Evolutionary conservation across 1,139 yeast species (phyloP).

Genomic region (Lodderomyces metapsilosis): DNA sequence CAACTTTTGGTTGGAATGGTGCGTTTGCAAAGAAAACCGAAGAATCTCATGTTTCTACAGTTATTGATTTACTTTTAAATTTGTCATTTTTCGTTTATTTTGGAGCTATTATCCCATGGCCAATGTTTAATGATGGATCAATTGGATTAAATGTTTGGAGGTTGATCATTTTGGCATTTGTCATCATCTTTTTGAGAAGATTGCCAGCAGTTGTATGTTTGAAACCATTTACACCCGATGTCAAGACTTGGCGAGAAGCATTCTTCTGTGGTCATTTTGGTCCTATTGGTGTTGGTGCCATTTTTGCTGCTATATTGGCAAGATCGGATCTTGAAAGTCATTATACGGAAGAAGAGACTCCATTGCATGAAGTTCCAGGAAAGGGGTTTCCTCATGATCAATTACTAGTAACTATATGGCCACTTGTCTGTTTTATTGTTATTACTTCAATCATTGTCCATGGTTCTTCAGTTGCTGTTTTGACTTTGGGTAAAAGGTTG

Average conservation of each 20-base stretch:
- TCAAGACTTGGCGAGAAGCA: slow-evolving; percentile 94
- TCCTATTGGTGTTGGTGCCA: slow-evolving; percentile 97
- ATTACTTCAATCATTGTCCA: slow-evolving; percentile 88
- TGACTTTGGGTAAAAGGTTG: slow-evolving; percentile 82
- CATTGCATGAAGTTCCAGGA: slow-evolving; percentile 54
- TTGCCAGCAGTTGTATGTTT: slow-evolving; percentile 81
- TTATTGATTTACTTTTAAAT: slow-evolving; percentile 79
- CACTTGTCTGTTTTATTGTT: slow-evolving; percentile 80
- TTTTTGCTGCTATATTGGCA: slow-evolving; percentile 85
- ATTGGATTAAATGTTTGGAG: slow-evolving; percentile 86
- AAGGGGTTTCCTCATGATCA: slow-evolving; percentile 60
- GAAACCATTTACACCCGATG: slow-evolving; percentile 86
- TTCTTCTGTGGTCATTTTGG: slow-evolving; percentile 96
- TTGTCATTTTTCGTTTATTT: slow-evolving; percentile 89
- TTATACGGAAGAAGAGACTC: slow-evolving; percentile 58
- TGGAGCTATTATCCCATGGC: slow-evolving; percentile 96
- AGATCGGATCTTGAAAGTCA: slow-evolving; percentile 70
- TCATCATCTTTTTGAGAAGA: slow-evolving; percentile 81
- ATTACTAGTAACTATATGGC: slow-evolving; percentile 81
- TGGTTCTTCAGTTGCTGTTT: slow-evolving; percentile 95
- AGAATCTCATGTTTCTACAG: slow-evolving; percentile 90
- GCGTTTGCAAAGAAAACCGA: slow-evolving; percentile 86
- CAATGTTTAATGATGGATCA: slow-evolving; percentile 61
- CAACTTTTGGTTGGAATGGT: slow-evolving; percentile 97
- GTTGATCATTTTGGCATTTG: slow-evolving; percentile 72